Conservation (phyloP, 2,329 filamentous ascomycete genomes). For the Nemania sp. region DNA sequence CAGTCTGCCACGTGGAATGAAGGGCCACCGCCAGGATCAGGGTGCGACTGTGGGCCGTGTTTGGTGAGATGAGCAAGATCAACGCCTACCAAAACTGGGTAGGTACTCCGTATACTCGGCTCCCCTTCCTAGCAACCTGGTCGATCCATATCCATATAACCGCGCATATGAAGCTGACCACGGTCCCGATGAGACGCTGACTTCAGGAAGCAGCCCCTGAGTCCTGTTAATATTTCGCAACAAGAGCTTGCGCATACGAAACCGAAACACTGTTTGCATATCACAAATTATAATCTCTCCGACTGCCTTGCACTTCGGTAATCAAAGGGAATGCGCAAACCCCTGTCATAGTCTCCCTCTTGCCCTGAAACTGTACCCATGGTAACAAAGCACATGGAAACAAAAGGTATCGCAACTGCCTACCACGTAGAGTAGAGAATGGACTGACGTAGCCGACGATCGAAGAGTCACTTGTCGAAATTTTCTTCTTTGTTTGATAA, state of each 20-base stretch:
- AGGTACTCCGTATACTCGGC: too few relatives aligned
- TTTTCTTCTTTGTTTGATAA: not conserved
- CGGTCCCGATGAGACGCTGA: too few relatives aligned
- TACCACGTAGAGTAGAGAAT: too few relatives aligned
- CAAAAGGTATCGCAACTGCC: not conserved
- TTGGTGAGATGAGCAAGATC: constrained; percentile 1
- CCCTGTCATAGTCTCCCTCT: not conserved
- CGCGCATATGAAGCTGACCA: too few relatives aligned
- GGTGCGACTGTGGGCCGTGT: constrained; percentile 18
- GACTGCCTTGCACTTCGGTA: not conserved
- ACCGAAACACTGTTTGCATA: too few relatives aligned
- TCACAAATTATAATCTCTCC: too few relatives aligned
- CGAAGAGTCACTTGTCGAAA: not conserved
- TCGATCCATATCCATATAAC: too few relatives aligned
- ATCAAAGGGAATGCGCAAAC: not conserved
- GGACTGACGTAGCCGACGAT: constrained; percentile 4
- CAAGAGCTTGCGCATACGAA: too few relatives aligned
- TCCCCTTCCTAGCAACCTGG: too few relatives aligned
- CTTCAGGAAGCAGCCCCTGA: too few relatives aligned
- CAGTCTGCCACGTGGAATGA: constrained; percentile 25
- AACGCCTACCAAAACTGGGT: not conserved
- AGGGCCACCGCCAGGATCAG: constrained; percentile 18
- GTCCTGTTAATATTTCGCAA: too few relatives aligned
- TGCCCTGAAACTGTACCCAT: constrained; percentile 7
- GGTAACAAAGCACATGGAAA: not conserved